Evolutionary conservation across 2,329 filamentous ascomycete species (phyloP).

Genomic region (Camillea tinctor): DNA sequence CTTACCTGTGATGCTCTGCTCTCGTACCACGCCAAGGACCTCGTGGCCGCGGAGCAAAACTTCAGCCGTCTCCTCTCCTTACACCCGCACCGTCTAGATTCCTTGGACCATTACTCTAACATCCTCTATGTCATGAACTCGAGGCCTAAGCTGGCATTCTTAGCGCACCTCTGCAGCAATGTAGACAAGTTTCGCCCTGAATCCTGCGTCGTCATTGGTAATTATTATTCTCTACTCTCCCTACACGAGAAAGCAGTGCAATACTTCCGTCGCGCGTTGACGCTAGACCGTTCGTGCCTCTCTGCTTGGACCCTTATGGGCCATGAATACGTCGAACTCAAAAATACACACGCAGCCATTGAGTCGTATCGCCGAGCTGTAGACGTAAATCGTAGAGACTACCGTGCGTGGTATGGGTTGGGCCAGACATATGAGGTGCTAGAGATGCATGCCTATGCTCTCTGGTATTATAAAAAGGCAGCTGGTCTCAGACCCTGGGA

Average conservation of each 20-base stretch:
- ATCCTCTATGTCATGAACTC: constrained; percentile 91
- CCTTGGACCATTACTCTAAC: constrained; percentile 94
- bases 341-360: constrained; percentile 96
- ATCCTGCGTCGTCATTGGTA: constrained; percentile 94
- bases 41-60: constrained; percentile 65
- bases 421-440: constrained; percentile 97
- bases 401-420: constrained; percentile 95
- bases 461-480: constrained; percentile 97
- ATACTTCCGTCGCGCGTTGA: constrained; percentile 92
- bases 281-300: constrained; percentile 83
- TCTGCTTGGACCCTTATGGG: constrained; percentile 99
- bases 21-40: constrained; percentile 84
- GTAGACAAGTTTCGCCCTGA: constrained; percentile 96
- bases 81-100: constrained; percentile 74
- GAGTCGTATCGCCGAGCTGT: constrained; percentile 95
- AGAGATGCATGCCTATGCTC: constrained; percentile 94
- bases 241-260: constrained; percentile 97
- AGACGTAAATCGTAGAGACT: constrained; percentile 93
- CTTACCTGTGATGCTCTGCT: constrained; percentile 86
- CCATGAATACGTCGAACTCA: constrained; percentile 97
- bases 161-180: constrained; percentile 85
- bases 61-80: constrained; percentile 79
- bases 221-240: constrained; percentile 93
- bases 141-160: constrained; percentile 84
- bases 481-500: constrained; percentile 93